phyloP scores from a whole-genome alignment of 2,329 filamentous ascomycete species.

The Ceratocystiopsis minuta region DNA sequence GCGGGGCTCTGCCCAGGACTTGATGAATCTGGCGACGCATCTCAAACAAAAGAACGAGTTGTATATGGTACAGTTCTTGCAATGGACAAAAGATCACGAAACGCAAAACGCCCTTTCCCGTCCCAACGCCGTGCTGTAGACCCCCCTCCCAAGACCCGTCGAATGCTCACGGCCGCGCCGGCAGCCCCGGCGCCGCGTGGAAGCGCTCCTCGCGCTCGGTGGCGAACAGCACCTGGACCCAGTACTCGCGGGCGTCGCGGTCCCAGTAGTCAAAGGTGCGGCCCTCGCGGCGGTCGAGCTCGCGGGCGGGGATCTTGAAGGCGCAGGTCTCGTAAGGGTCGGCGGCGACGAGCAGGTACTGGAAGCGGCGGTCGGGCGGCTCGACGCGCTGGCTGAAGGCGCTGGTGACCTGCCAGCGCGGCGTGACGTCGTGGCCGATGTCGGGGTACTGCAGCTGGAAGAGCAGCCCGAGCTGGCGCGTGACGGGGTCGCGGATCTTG shows the following conservation, averaged over 20 bases:
- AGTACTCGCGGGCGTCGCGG: conserved; percentile 88
- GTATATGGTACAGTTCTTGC: too few species aligned
- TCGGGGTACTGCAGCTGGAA: conserved; percentile 95
- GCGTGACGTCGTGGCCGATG: conserved; percentile 55
- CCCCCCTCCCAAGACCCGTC: too few species aligned
- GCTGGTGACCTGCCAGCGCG: conserved; percentile 91
- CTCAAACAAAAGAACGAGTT: too few species aligned
- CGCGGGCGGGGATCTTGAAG: conserved; percentile 86
- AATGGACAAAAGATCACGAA: too few species aligned
- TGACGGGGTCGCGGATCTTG: conserved; percentile 79
- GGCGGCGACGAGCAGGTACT: conserved; percentile 87
- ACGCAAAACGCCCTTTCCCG: too few species aligned
- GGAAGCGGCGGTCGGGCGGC: conserved; percentile 81
- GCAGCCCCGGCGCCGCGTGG: conserved; percentile 44
- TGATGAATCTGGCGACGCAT: too few species aligned
- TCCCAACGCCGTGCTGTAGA: too few species aligned
- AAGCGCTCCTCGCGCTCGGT: conserved; percentile 92
- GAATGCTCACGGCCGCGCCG: conserved; percentile 26
- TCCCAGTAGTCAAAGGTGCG: conserved; percentile 93
- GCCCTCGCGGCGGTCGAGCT: conserved; percentile 78
- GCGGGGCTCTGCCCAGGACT: too few species aligned
- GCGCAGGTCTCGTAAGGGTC: conserved; percentile 96
- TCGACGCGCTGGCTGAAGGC: conserved; percentile 93
- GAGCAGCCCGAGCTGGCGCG: conserved; percentile 74
- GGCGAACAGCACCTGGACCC: conserved; percentile 95